Evolutionary conservation across 192 early-diverging fungal species (phyloP), one percentile per base, ranked within the genome.

Genomic region (Gamsiella multidivaricata): DNA sequence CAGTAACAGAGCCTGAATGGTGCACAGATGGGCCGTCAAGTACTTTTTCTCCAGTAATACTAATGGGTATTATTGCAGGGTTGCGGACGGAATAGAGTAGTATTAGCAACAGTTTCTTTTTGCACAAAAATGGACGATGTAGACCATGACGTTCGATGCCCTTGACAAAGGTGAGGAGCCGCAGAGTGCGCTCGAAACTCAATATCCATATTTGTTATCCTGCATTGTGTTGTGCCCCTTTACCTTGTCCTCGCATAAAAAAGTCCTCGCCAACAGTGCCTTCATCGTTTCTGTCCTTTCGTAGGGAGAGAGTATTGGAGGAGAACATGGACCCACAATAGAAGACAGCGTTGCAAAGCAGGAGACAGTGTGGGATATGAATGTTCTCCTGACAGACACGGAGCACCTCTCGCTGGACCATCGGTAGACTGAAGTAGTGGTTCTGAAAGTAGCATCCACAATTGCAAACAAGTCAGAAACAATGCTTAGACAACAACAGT

Each of bases 341-440:
- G 47, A 58, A 78, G 36, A 78, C 74, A 15, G 74, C 65, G 25
- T 78, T 78, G 33, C 74, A 78, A n/a, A 78, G 58, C 23, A 78
- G 54, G 10, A 78, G 41, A 23, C 74, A 78, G 43, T 78, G 74
- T 5, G 74, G 74, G 34, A 78, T 68, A 23, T 69, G 74, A 23
- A 69, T 69, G 36, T 78, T 78, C 46, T 78, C 54, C 60, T 69
- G 59, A 31, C 74, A 78, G 11, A 78, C 74, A n/a, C 65, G 23
- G 3, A 78, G 60, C 2, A 78, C 74, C 29, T 59, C 74, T 2
- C 60, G 65, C 23, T 78, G 74, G 8, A 78, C 74, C 74, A 78
- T 78, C 3, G 74, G 74, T 18, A 78, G 32, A 18, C 34, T 39
- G 8, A 26, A 50, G 53, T 67, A 67, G 28, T 76, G 72, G 39